These are phyloP conservation scores for Leavenworthia alabamica DNA, from an alignment of 345 rosid genomes.

Conservation along the genomic window DNA sequence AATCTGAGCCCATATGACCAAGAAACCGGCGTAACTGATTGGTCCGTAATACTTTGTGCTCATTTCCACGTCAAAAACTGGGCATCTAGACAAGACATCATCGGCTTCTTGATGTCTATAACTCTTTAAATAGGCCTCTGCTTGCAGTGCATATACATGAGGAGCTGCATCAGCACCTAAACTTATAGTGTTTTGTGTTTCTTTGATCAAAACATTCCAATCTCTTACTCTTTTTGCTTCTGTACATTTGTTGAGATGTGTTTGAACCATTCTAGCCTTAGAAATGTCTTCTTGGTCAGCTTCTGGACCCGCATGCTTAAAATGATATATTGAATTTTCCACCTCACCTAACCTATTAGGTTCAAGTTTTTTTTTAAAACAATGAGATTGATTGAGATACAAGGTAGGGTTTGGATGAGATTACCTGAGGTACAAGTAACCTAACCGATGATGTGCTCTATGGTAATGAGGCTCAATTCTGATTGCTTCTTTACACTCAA, in stretches of 20 bases:
- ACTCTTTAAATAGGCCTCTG: constrained; percentile 71
- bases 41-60: constrained; percentile 73
- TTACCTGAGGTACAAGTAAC: constrained; percentile 68
- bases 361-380: not conserved
- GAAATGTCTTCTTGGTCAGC: constrained; percentile 59
- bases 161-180: constrained; percentile 81
- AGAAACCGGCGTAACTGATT: constrained; percentile 55
- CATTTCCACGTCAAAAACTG: constrained; percentile 48
- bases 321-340: constrained; percentile 74
- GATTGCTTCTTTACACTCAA: constrained; percentile 86
- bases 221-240: constrained; percentile 58
- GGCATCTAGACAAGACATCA: constrained; percentile 44
- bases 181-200: constrained; percentile 48
- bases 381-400: not conserved
- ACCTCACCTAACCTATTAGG: constrained; percentile 74
- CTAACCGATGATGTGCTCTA: constrained; percentile 88
- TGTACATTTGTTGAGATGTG: constrained; percentile 55
- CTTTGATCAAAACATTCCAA: constrained; percentile 57
- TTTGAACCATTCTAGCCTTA: constrained; percentile 53
- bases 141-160: constrained; percentile 83
- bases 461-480: constrained; percentile 79
- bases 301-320: constrained; percentile 73
- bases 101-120: constrained; percentile 73
- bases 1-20: constrained; percentile 68
- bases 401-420: constrained; percentile 3